phyloP scores from a whole-genome alignment of 1,284 basidiomycete genomes.

The Caloboletus inedulis region DNA sequence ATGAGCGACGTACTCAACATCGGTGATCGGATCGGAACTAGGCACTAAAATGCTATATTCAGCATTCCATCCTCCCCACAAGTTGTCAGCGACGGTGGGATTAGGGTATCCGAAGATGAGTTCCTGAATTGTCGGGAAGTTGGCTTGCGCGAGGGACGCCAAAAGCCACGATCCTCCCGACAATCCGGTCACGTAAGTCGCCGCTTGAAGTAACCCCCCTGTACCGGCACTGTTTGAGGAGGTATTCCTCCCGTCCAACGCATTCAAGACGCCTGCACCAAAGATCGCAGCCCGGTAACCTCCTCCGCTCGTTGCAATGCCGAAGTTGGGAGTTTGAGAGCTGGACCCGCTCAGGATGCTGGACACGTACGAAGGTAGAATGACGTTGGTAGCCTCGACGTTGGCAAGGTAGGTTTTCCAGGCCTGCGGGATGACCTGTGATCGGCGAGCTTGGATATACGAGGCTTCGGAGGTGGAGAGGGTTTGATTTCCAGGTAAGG shows the following conservation, averaged over 20 bases:
- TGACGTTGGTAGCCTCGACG: constrained; percentile 29
- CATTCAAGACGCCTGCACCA: constrained; percentile 47
- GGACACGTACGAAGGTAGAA: constrained; percentile 37
- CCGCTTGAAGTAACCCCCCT: constrained; percentile 50
- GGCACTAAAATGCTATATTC: constrained; percentile 26
- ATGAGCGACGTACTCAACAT: constrained; percentile 21
- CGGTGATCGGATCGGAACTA: constrained; percentile 10
- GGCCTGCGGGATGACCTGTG: constrained; percentile 30
- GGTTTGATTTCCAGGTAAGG: constrained; percentile 24
- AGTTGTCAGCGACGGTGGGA: constrained; percentile 12
- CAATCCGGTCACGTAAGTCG: constrained; percentile 43
- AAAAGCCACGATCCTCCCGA: constrained; percentile 44
- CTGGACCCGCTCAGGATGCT: constrained; percentile 30
- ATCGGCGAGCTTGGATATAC: constrained; percentile 33
- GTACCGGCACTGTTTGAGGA: constrained; percentile 40
- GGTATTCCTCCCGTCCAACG: constrained; percentile 47
- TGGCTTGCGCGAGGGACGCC: constrained; percentile 39
- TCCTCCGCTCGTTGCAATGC: constrained; percentile 46
- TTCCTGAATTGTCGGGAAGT: constrained; percentile 39
- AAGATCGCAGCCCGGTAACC: constrained; percentile 49
- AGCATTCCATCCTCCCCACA: constrained; percentile 38
- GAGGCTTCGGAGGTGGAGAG: constrained; percentile 31
- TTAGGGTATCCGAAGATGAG: constrained; percentile 36
- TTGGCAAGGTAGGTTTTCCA: constrained; percentile 36
- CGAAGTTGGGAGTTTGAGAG: constrained; percentile 35